Evolutionary conservation across 2,329 filamentous ascomycete species (phyloP).

Genomic region (Phialophora expanda): DNA sequence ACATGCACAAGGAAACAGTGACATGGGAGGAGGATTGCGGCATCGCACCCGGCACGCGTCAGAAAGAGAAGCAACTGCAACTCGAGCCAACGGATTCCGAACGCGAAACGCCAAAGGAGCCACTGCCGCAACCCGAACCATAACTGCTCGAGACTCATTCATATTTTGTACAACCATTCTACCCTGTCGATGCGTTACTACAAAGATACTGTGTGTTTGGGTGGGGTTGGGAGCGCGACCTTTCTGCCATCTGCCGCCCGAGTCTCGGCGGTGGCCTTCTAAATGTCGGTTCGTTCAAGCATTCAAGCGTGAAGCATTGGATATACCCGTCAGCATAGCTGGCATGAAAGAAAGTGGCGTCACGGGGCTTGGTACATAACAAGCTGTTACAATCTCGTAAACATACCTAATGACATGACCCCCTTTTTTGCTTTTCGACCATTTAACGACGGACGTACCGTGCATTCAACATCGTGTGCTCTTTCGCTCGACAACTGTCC

Average conservation of each 20-base stretch:
- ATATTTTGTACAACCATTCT: constrained; percentile 12
- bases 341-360: neutral
- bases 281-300: neutral
- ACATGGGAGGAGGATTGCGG: constrained; percentile 45
- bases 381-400: neutral
- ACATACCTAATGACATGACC: neutral
- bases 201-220: neutral
- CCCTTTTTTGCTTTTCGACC: neutral
- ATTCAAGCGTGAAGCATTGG: constrained; percentile 20
- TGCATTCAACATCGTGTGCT: neutral
- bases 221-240: neutral
- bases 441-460: too few species aligned
- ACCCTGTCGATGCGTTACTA: neutral
- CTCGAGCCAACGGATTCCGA: constrained; percentile 20
- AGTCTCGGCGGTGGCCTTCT: neutral
- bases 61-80: constrained; percentile 23
- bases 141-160: constrained; percentile 7
- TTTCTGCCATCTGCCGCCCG: neutral
- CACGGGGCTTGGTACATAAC: neutral
- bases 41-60: constrained; percentile 24
- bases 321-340: constrained; percentile 9
- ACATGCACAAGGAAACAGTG: constrained; percentile 52
- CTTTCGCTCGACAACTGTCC: neutral
- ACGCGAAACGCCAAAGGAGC: constrained; percentile 24
- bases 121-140: constrained; percentile 22